A percentile compares a stretch with the other conserved stretches of the same genome.
Evolutionary conservation across 345 rosid genomes (phyloP).

Genomic region (Boechera stricta): DNA sequence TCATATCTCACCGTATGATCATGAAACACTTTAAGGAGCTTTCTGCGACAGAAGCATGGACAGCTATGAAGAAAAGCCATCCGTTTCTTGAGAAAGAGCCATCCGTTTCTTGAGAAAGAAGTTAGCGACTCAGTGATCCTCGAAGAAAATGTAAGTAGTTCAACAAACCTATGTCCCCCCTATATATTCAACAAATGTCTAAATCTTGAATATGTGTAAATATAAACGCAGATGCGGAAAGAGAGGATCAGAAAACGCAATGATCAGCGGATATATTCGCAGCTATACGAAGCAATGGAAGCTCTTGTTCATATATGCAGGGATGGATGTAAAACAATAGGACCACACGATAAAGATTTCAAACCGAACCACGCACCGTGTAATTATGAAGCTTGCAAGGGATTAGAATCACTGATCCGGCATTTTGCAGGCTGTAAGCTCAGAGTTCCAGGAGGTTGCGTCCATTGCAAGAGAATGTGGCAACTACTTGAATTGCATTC

Average conservation of each 20-base stretch:
- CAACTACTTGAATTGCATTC: constrained; percentile 85
- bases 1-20: constrained; percentile 74
- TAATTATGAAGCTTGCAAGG: constrained; percentile 73
- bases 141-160: constrained; percentile 59
- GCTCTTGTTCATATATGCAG: constrained; percentile 92
- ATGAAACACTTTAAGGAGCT: constrained; percentile 58
- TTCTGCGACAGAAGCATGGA: constrained; percentile 73
- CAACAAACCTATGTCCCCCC: neutral
- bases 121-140: constrained; percentile 57
- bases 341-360: constrained; percentile 80
- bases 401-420: constrained; percentile 74
- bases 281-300: constrained; percentile 88
- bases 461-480: constrained; percentile 97
- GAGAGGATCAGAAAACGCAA: constrained; percentile 58
- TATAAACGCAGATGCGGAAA: constrained; percentile 52
- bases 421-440: constrained; percentile 82
- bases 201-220: constrained; percentile 8
- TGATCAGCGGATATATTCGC: constrained; percentile 69
- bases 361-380: constrained; percentile 60
- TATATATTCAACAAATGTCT: neutral
- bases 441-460: constrained; percentile 82
- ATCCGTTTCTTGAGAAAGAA: constrained; percentile 79
- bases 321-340: constrained; percentile 89
- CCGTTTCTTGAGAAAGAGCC: constrained; percentile 85
- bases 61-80: constrained; percentile 77